Percentiles rank a stretch among this genome's conserved stretches.
Conservation (phyloP, 2,329 filamentous ascomycete genomes). For the Tolypocladium sp. region DNA sequence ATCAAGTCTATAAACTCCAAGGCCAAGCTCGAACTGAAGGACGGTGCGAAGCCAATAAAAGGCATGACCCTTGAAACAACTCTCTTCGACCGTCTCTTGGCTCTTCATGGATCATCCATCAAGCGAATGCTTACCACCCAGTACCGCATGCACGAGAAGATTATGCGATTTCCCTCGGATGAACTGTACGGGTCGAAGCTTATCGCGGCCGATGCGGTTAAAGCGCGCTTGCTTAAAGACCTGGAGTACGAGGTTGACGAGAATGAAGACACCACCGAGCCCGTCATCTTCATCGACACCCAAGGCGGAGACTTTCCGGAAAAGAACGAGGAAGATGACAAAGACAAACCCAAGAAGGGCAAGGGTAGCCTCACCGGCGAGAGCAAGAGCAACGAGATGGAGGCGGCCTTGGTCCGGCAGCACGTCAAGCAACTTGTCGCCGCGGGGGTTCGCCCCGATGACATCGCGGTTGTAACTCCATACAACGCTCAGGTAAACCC, state of each 20-base stretch:
- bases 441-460: constrained; percentile 69
- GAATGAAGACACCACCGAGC: constrained; percentile 79
- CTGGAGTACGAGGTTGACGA: constrained; percentile 69
- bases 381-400: constrained; percentile 88
- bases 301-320: constrained; percentile 91
- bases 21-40: constrained; percentile 27
- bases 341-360: constrained; percentile 31
- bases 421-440: constrained; percentile 71
- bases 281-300: constrained; percentile 90
- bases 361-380: constrained; percentile 37
- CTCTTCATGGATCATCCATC: constrained; percentile 70
- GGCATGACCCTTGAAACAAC: constrained; percentile 72
- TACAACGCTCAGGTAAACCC: constrained; percentile 77
- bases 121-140: constrained; percentile 95
- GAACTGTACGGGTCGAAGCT: constrained; percentile 79
- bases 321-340: constrained; percentile 64
- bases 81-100: constrained; percentile 80
- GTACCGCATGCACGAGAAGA: constrained; percentile 94
- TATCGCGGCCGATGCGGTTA: constrained; percentile 71
- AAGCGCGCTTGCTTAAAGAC: constrained; percentile 63
- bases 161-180: constrained; percentile 90
- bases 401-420: constrained; percentile 68
- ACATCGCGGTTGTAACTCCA: constrained; percentile 89
- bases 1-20: constrained; percentile 69
- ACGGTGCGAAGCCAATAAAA: constrained; percentile 30